These are phyloP conservation scores for Trichocladium uniseriatum DNA, from an alignment of 495 filamentous ascomycete species.

Conservation along the genomic window DNA sequence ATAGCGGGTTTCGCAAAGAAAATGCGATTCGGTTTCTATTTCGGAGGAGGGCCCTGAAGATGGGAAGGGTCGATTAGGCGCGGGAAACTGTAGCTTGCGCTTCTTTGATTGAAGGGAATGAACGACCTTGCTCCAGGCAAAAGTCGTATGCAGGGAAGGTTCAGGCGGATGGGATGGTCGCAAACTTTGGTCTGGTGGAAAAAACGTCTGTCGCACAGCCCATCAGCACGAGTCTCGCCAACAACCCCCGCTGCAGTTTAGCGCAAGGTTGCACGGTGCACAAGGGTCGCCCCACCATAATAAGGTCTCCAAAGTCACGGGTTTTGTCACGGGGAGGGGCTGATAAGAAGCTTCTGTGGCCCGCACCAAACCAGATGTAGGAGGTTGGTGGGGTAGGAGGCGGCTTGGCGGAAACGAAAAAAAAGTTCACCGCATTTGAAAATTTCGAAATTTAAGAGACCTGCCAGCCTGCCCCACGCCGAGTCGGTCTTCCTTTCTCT, in stretches of 20 bases:
- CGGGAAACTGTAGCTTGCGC: background rate
- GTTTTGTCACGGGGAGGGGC: slow-evolving; percentile 2
- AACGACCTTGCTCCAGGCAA: slow-evolving; percentile 27
- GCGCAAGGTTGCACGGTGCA: background rate
- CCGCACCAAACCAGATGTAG: slow-evolving; percentile 5
- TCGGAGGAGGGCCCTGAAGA: background rate
- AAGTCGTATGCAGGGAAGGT: slow-evolving; percentile 6
- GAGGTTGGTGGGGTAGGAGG: slow-evolving; percentile 17
- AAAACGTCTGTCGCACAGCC: slow-evolving; percentile 7
- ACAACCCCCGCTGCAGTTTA: background rate
- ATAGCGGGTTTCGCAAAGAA: background rate
- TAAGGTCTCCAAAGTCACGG: slow-evolving; percentile 12
- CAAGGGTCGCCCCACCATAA: too few relatives aligned
- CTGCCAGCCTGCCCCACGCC: slow-evolving; percentile 27
- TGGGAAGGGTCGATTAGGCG: slow-evolving; percentile 1
- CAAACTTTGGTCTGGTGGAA: slow-evolving; percentile 7
- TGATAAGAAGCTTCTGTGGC: slow-evolving; percentile 4
- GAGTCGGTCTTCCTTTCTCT: slow-evolving; percentile 18
- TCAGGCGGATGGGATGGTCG: slow-evolving; percentile 2
- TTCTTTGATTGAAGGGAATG: slow-evolving; percentile 17
- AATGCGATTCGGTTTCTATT: background rate
- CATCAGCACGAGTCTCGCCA: background rate
- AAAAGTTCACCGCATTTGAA: slow-evolving; percentile 27
- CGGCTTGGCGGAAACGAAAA: slow-evolving; percentile 19
- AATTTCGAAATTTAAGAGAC: slow-evolving; percentile 25